Conservation (phyloP, 116 monocot species). For the Cymodocea nodosa region DNA sequence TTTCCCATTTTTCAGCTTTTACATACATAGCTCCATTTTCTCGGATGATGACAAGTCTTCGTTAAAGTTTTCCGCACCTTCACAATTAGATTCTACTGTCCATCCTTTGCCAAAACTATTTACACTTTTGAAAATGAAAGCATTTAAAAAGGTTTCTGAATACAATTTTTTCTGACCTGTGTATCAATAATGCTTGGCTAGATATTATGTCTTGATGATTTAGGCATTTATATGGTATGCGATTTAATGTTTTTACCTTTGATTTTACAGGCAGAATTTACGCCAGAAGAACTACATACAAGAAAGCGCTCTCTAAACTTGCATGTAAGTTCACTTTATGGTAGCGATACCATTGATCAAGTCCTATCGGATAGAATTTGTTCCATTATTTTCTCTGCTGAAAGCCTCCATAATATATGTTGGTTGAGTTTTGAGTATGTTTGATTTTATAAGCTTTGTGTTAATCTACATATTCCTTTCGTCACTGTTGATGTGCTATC, state of each 20-base stretch:
- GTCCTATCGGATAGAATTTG: too few relatives aligned
- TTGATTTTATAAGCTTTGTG: not conserved
- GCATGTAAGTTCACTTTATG: conserved; percentile 23
- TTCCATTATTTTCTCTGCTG: too few relatives aligned
- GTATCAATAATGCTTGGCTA: too few relatives aligned
- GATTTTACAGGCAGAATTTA: conserved; percentile 55
- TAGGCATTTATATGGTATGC: too few relatives aligned
- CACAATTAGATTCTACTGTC: conserved; percentile 21
- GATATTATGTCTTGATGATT: too few relatives aligned
- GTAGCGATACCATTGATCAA: not conserved
- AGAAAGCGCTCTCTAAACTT: conserved; percentile 46
- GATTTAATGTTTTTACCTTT: not conserved
- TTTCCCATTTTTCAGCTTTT: conserved; percentile 41
- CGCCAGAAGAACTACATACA: conserved; percentile 57
- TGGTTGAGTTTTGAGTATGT: too few relatives aligned
- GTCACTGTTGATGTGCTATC: too few relatives aligned
- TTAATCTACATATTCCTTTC: not conserved
- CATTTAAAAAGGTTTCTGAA: conserved; percentile 38
- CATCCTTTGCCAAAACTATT: conserved; percentile 62
- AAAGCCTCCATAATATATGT: too few relatives aligned
- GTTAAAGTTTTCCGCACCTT: conserved; percentile 31
- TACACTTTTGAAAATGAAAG: conserved; percentile 45
- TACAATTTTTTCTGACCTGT: too few relatives aligned
- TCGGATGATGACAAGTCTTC: conserved; percentile 34
- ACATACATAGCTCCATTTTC: conserved; percentile 75